phyloP scores from a whole-genome alignment of 1,284 basidiomycete genomes.

The Cryptococcus hybrid region DNA sequence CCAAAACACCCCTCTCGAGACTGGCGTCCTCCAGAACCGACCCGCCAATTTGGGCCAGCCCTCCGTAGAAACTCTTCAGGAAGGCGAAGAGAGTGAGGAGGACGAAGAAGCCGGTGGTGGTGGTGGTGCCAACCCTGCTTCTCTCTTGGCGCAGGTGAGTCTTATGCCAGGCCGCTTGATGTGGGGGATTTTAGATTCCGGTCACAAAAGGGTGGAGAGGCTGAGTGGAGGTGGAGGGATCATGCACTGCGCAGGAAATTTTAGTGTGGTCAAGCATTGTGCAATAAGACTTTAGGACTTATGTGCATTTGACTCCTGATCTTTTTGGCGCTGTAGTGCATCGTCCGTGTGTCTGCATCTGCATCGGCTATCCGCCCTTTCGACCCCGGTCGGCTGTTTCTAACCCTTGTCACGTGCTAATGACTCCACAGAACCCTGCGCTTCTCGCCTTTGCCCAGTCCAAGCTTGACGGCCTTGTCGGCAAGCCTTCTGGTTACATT shows the following conservation, averaged over 20 bases:
- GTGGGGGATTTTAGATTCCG: background rate
- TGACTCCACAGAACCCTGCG: conserved; percentile 55
- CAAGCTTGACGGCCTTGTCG: conserved; percentile 66
- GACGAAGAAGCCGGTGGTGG: conserved; percentile 53
- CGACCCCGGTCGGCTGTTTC: no score
- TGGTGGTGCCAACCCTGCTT: conserved; percentile 48
- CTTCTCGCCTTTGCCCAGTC: conserved; percentile 60
- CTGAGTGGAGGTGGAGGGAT: background rate
- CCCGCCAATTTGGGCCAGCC: conserved; percentile 62
- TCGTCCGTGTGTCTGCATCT: background rate
- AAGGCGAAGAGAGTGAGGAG: conserved; percentile 52
- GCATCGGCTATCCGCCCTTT: no score
- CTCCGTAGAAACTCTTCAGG: conserved; percentile 65
- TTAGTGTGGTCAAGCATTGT: background rate
- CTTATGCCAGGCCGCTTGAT: no score
- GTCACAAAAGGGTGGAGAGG: background rate
- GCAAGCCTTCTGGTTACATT: conserved; percentile 79
- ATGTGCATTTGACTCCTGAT: background rate
- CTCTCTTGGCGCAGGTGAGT: conserved; percentile 49
- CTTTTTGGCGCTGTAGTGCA: background rate
- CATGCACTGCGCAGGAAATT: conserved; percentile 4
- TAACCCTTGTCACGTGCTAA: background rate
- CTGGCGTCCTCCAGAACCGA: conserved; percentile 64
- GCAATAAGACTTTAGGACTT: background rate
- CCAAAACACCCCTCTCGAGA: conserved; percentile 73